Conservation (phyloP, 225 moss, liverwort and hornwort species). For the Polytrichum formosum region DNA sequence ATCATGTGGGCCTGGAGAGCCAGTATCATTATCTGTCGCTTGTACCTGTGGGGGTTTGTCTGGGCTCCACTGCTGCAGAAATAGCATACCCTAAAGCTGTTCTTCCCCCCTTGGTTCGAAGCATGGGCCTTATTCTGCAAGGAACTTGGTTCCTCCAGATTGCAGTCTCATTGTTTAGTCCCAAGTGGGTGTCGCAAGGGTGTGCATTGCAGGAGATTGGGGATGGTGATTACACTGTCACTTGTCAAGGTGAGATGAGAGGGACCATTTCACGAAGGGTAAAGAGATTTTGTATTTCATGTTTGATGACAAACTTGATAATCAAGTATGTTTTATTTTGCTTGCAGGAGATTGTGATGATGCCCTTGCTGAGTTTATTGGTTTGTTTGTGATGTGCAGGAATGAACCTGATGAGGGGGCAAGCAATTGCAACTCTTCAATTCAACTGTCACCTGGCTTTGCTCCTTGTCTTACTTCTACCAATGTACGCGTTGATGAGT, state of each 20-base stretch:
- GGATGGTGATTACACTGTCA: constrained; percentile 70
- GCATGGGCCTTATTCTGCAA: constrained; percentile 79
- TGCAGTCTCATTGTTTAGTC: constrained; percentile 59
- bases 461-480: constrained; percentile 63
- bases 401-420: constrained; percentile 75
- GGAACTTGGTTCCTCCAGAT: constrained; percentile 95
- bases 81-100: constrained; percentile 61
- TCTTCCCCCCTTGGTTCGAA: constrained; percentile 61
- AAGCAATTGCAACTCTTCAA: constrained; percentile 84
- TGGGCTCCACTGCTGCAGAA: constrained; percentile 53
- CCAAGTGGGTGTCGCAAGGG: constrained; percentile 68
- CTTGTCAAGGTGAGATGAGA: constrained; percentile 35
- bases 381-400: constrained; percentile 21
- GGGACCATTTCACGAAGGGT: too few species aligned
- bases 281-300: too few species aligned
- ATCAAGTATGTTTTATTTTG: too few species aligned
- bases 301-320: too few species aligned
- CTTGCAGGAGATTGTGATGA: too few species aligned
- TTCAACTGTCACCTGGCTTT: constrained; percentile 91
- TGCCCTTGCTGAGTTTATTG: too few species aligned
- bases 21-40: constrained; percentile 78
- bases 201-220: constrained; percentile 58
- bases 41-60: constrained; percentile 74
- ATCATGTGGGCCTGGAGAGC: constrained; percentile 50
- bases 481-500: constrained; percentile 52